Base-by-base conservation (phyloP, 371 early-diverging fungal genomes). In the Actinomortierella wolfii region DNA sequence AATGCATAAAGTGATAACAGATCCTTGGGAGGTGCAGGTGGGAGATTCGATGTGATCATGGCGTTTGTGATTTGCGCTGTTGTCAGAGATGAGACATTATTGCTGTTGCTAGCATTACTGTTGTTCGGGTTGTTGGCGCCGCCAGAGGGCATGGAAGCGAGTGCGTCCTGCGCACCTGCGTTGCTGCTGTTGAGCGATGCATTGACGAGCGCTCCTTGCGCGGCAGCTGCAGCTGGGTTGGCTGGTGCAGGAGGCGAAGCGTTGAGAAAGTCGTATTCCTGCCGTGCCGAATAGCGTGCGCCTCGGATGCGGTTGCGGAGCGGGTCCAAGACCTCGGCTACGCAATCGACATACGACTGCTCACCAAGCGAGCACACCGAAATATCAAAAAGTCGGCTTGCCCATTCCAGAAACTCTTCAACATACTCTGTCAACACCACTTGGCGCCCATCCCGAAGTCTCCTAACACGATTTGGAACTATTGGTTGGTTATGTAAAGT, bases 281-380 rank as follows among this genome's bases (percentile, higher is more conserved):
- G 81, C 15, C 93, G 78, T 0, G 93, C 93, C n/a, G 89, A 89
- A 66, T 92, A 89, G 6, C 78, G 63, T 41, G 83, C 77, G 21
- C 91, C 91, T 45, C 84, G 79, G 52, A 92, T 88, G 24, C 84
- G 61, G 2, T 76, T 79, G 23, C 83, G 79, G 42, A 76, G 67
- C 20, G 89, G 89, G 61, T 92, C 89, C 29, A 92, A 67, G 6
- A 86, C 88, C n/a, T 74, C 69, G 2, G 87, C 83, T 1, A 92
- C 91, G 64, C 81, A 84, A 39, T 88, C 86, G 15, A 92, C 90
- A 76, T 92, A 92, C n/a, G 81, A 71, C 63, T 89, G 89, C 54
- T 92, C 91, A 18, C 93, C 93, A 17, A 92, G 67, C 0, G 91
- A 90, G 65, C 93, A 92, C 17, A 92, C 86, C 11, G 86, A 86